Evolutionary conservation across 2,329 filamentous ascomycete species (phyloP).

Genomic region (Diplodia corticola): DNA sequence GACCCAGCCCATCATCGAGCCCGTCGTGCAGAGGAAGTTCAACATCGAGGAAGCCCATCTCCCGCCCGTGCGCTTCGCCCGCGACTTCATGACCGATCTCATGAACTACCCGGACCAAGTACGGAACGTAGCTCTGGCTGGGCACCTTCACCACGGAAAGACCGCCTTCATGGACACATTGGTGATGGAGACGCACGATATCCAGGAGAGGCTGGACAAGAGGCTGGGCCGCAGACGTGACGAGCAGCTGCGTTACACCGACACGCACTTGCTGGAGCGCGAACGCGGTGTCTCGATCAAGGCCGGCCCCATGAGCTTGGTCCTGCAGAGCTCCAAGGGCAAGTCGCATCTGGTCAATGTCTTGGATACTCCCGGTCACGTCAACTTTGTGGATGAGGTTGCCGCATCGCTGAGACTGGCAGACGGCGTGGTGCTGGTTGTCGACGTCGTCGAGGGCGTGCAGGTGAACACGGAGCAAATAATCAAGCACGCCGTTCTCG

Average conservation of each 20-base stretch:
- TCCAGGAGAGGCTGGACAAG: slow-evolving; percentile 75
- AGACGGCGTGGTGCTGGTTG: slow-evolving; percentile 88
- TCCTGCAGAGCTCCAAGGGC: slow-evolving; percentile 82
- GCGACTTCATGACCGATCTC: slow-evolving; percentile 90
- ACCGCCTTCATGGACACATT: slow-evolving; percentile 98
- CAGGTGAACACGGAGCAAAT: slow-evolving; percentile 96
- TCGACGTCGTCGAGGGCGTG: slow-evolving; percentile 98
- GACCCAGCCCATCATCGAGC: slow-evolving; percentile 88
- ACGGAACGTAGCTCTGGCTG: slow-evolving; percentile 86
- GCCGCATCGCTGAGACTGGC: slow-evolving; percentile 82
- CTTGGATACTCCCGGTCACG: slow-evolving; percentile 93
- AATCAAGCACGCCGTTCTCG: slow-evolving; percentile 90
- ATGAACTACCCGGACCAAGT: slow-evolving; percentile 96
- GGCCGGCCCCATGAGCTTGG: slow-evolving; percentile 88
- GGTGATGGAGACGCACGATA: slow-evolving; percentile 90
- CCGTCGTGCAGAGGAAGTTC: slow-evolving; percentile 94
- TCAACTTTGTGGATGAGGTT: slow-evolving; percentile 98
- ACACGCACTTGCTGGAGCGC: slow-evolving; percentile 84
- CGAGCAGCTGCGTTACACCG: slow-evolving; percentile 92
- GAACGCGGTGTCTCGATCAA: slow-evolving; percentile 92
- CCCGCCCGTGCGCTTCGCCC: slow-evolving; percentile 82
- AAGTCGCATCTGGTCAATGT: slow-evolving; percentile 97
- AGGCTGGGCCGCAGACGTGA: slow-evolving; percentile 79
- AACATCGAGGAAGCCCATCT: slow-evolving; percentile 89
- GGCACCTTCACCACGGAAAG: slow-evolving; percentile 96